phyloP scores from a whole-genome alignment of 352 stramenopile species.

The Thalassiosira hispida region DNA sequence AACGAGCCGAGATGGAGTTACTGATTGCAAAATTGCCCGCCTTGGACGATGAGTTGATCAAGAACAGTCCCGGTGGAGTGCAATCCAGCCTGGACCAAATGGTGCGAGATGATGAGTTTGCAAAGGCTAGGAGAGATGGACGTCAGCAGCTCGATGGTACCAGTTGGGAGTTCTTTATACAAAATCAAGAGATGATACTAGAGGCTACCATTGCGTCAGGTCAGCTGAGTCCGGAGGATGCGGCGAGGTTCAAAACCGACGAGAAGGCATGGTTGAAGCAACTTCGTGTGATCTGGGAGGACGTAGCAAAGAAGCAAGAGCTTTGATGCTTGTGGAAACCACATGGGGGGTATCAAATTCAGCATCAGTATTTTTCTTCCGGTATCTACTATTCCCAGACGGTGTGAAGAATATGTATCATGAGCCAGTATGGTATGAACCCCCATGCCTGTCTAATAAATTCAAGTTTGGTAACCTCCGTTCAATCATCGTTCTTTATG shows the following conservation, averaged over 20 bases:
- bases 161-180: constrained; percentile 25
- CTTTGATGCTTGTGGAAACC: neutral
- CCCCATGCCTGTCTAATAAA: too few species aligned
- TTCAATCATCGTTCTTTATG: too few species aligned
- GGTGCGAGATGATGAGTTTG: constrained; percentile 23
- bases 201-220: constrained; percentile 29
- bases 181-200: constrained; percentile 35
- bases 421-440: too few species aligned
- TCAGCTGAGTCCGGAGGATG: constrained; percentile 15
- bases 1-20: constrained; percentile 8
- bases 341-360: too few species aligned
- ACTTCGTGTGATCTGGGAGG: constrained; percentile 39
- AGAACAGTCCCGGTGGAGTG: neutral
- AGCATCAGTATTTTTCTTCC: too few species aligned
- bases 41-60: neutral
- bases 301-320: neutral
- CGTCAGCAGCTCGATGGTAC: constrained; percentile 3
- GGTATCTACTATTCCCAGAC: too few species aligned
- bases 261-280: constrained; percentile 32
- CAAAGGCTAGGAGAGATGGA: constrained; percentile 20
- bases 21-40: constrained; percentile 17
- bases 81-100: constrained; percentile 32
- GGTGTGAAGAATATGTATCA: too few species aligned
- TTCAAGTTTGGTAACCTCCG: too few species aligned
- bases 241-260: constrained; percentile 25